Base-by-base conservation (phyloP, 257 asterid species). In the Solanum piurae region DNA sequence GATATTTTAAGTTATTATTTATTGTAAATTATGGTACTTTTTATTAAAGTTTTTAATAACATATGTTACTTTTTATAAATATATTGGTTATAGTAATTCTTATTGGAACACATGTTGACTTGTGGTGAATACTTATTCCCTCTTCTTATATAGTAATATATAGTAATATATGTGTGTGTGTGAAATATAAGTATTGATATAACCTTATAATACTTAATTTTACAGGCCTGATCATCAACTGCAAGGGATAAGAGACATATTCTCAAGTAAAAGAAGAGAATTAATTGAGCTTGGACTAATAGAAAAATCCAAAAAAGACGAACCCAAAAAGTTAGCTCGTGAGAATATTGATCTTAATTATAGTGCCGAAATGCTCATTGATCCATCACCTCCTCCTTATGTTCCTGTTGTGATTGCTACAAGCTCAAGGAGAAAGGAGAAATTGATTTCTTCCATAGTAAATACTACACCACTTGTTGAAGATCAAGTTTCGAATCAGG, bases 191-290 rank as follows among this genome's bases (percentile, higher is more conserved):
- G 14, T 72, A 18, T 75, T 23, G 9, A 11, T 74, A 37, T 11
- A 74, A 74, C 83, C 33, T 74, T 74, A 7, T 14, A 2, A 49
- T 37, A 6, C 31, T 37, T 52, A 14, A 60, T 33, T 18, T 18
- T 79, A 74, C 40, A 89, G 91, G 73, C 21, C 85, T 11, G 90
- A 89, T 74, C 58, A 89, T 33, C 74, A 58, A 14, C 36, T 82
- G 46, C 91, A 87, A 85, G 46, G n/a, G 25, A 64, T 89, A 1
- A 68, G 87, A 18, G 64, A 83, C 46, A 69, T 10, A 9, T 55
- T 84, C 5, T 66, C 38, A 21, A 40, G 2, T 1, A 52, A 38
- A 85, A 84, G 79, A 79, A 34, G 29, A 84, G 72, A 86, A 16
- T 16, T 36, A n/a, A 89, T 74, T 27, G 84, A 64, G 10, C n/a